Conservation (phyloP, 441 rosid genomes). For the Hura crepitans region DNA sequence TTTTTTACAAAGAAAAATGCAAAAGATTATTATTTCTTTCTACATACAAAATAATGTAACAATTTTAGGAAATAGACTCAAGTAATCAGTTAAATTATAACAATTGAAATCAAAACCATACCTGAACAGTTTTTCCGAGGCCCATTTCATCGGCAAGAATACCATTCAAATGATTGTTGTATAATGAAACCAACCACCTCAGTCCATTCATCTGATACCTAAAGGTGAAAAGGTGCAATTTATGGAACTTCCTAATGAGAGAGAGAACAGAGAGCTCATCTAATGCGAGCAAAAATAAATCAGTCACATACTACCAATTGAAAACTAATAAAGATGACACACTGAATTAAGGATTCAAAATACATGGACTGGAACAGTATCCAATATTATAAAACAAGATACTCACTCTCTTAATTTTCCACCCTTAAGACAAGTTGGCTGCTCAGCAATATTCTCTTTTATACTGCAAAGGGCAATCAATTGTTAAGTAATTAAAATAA, state of each 20-base stretch:
- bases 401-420: slow-evolving; percentile 96
- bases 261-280: neutral
- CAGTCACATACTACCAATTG: neutral
- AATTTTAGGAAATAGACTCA: neutral
- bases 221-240: slow-evolving; percentile 29
- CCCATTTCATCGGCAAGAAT: slow-evolving; percentile 99
- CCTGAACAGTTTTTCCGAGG: slow-evolving; percentile 98
- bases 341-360: neutral
- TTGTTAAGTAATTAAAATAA: slow-evolving; percentile 16
- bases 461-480: slow-evolving; percentile 50
- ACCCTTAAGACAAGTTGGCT: slow-evolving; percentile 64
- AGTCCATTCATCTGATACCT: slow-evolving; percentile 98
- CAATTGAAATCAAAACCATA: slow-evolving; percentile 19
- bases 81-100: slow-evolving; percentile 11
- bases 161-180: slow-evolving; percentile 89
- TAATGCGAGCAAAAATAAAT: neutral
- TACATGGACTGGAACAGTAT: neutral
- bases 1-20: slow-evolving; percentile 3
- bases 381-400: slow-evolving; percentile 10
- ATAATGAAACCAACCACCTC: slow-evolving; percentile 87
- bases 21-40: neutral
- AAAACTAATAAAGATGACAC: neutral
- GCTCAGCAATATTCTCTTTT: slow-evolving; percentile 79
- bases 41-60: slow-evolving; percentile 10
- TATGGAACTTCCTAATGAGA: slow-evolving; percentile 19